Evolutionary conservation across 2,329 filamentous ascomycete genomes (phyloP).

Genomic region (Scorias spongiosa): DNA sequence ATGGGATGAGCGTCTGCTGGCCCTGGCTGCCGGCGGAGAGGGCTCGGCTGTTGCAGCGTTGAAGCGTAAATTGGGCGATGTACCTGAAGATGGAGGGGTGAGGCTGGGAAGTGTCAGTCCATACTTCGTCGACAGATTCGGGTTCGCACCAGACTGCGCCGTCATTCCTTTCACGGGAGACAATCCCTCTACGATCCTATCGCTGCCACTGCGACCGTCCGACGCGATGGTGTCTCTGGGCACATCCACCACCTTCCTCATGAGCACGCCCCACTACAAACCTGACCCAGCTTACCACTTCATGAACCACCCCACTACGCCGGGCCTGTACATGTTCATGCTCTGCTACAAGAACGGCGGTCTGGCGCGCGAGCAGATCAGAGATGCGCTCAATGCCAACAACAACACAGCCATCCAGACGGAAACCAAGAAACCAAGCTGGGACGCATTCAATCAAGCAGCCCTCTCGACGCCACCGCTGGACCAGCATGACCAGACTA

Average conservation of each 20-base stretch:
- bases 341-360: constrained; percentile 98
- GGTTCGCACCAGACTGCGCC: constrained; percentile 59
- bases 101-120: constrained; percentile 58
- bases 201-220: constrained; percentile 68
- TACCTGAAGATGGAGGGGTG: constrained; percentile 65
- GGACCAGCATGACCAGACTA: constrained; percentile 36
- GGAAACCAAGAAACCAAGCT: constrained; percentile 27
- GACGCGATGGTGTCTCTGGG: constrained; percentile 92
- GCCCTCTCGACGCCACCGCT: constrained; percentile 56
- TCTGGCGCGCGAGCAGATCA: constrained; percentile 76
- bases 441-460: constrained; percentile 66
- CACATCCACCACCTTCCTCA: constrained; percentile 92
- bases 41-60: constrained; percentile 46
- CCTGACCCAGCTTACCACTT: constrained; percentile 89
- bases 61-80: constrained; percentile 62
- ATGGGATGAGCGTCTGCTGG: constrained; percentile 63
- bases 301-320: constrained; percentile 90
- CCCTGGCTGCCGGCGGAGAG: constrained; percentile 51
- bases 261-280: constrained; percentile 85
- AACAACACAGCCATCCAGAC: constrained; percentile 20
- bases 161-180: constrained; percentile 86
- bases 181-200: constrained; percentile 89
- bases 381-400: constrained; percentile 55
- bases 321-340: constrained; percentile 98
- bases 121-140: constrained; percentile 69